A percentile compares a stretch with the other conserved stretches of the same genome.
phyloP scores from a whole-genome alignment of 2,329 filamentous ascomycete species.

The Microcyclospora tardicrescens region DNA sequence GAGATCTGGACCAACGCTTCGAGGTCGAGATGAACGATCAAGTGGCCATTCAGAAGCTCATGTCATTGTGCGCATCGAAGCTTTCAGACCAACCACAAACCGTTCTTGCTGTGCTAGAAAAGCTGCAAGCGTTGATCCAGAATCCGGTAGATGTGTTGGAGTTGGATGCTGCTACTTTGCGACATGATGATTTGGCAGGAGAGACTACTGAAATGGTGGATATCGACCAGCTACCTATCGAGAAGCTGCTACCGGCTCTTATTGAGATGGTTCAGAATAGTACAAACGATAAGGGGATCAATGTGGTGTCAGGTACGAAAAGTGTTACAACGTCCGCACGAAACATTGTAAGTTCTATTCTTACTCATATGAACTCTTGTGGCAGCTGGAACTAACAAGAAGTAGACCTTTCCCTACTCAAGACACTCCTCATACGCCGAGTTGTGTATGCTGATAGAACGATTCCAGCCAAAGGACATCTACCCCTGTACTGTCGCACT shows the following conservation, averaged over 20 bases:
- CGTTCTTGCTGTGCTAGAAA: neutral
- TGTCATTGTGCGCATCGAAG: slow-evolving; percentile 35
- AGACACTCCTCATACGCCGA: slow-evolving; percentile 80
- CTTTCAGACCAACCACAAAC: slow-evolving; percentile 23
- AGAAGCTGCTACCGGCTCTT: slow-evolving; percentile 19
- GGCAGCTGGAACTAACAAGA: slow-evolving; percentile 12
- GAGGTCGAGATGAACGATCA: slow-evolving; percentile 49
- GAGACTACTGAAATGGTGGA: neutral
- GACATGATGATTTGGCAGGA: too few relatives aligned
- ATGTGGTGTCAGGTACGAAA: too few relatives aligned
- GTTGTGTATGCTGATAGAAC: slow-evolving; percentile 54
- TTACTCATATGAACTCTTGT: neutral
- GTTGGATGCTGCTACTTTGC: too few relatives aligned
- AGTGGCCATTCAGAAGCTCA: slow-evolving; percentile 38
- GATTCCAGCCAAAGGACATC: slow-evolving; percentile 61
- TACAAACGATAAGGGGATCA: neutral
- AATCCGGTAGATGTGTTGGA: neutral
- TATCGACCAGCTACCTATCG: slow-evolving; percentile 18
- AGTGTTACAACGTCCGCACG: too few relatives aligned
- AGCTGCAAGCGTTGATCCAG: neutral
- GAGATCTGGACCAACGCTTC: slow-evolving; percentile 55
- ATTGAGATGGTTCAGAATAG: slow-evolving; percentile 13
- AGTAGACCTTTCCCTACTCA: slow-evolving; percentile 62
- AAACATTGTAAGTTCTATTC: too few relatives aligned
- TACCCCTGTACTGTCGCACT: slow-evolving; percentile 65